Base-by-base conservation (phyloP, 306 rosid genomes). In the Nissolia schottii region DNA sequence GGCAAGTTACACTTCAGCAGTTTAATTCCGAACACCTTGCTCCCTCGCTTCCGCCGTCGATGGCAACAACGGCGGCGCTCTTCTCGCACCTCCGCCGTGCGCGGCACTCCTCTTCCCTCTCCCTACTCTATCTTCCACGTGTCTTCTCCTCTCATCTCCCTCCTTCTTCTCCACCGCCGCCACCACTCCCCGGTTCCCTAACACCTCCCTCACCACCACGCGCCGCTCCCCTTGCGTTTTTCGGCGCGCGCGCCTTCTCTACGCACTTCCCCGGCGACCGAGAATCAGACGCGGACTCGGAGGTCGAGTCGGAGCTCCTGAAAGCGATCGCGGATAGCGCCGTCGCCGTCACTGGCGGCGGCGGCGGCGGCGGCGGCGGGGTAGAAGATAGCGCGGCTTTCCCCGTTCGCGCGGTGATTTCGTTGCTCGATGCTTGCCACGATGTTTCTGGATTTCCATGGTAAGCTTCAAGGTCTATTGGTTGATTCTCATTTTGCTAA, bases 381-480 rank as follows among this genome's bases (percentile, higher is more conserved):
- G 62, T 34, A 0, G 83, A 81, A 34, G 88, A 76, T 5, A 84
- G 31, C 25, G 70, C 58, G 24, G 22, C 49, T 80, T 74, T 85
- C 38, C 96, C 94, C 7, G 76, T 89, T 70, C 87, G 82, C 49
- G 72, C 55, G 5, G 35, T 89, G 64, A 81, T 87, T 69, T 82
- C 78, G 43, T 34, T 89, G 59, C 95, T 94, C 19, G 96, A 89
- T 37, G 90, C 84, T 6, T 79, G 66, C 51, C 97, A 94, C 38
- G 91, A 91, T 13, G 55, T 87, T 40, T 86, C 97, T 76, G 92
- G 95, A 79, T 62, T 87, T 41, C 98, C 97, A 23, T 94, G 97
- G 98, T 94, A 74, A 85, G 78, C 27, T 56, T 75, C 46, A 31
- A 24, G 40, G 19, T 27, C 62, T 56, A 34, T 34, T 28, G 1